Conservation (phyloP, 192 early-diverging fungal species). For the Coemansia umbellata region DNA sequence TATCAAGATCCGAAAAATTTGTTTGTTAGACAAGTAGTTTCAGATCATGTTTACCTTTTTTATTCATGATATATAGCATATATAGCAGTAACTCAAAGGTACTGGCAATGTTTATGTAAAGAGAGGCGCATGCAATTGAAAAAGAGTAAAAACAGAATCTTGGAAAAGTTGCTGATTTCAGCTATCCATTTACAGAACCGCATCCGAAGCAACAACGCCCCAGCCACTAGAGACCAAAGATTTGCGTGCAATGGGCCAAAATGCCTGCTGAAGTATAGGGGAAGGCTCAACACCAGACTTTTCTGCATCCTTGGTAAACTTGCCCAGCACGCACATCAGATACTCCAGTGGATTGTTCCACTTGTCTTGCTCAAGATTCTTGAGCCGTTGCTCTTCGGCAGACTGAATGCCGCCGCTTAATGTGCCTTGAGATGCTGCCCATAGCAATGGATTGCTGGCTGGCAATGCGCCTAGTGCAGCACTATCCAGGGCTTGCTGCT, state of each 20-base stretch:
- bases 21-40: slow-evolving; percentile 8
- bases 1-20: slow-evolving; percentile 58
- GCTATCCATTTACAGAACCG: slow-evolving; percentile 14
- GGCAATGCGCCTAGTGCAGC: neutral
- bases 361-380: slow-evolving; percentile 41
- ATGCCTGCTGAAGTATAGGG: slow-evolving; percentile 49
- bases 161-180: neutral
- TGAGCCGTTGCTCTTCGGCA: slow-evolving; percentile 29
- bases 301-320: slow-evolving; percentile 37
- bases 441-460: slow-evolving; percentile 14
- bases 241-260: slow-evolving; percentile 46
- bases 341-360: slow-evolving; percentile 47
- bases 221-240: slow-evolving; percentile 34
- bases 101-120: neutral
- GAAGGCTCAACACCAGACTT: slow-evolving; percentile 37
- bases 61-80: neutral
- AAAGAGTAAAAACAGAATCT: neutral
- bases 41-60: neutral
- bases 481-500: neutral
- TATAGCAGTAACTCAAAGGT: neutral
- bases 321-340: slow-evolving; percentile 45
- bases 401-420: slow-evolving; percentile 1
- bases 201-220: slow-evolving; percentile 40
- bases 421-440: slow-evolving; percentile 22
- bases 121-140: neutral